phyloP scores from a whole-genome alignment of 2,329 filamentous ascomycete genomes.

The Sporothrix curviconia region DNA sequence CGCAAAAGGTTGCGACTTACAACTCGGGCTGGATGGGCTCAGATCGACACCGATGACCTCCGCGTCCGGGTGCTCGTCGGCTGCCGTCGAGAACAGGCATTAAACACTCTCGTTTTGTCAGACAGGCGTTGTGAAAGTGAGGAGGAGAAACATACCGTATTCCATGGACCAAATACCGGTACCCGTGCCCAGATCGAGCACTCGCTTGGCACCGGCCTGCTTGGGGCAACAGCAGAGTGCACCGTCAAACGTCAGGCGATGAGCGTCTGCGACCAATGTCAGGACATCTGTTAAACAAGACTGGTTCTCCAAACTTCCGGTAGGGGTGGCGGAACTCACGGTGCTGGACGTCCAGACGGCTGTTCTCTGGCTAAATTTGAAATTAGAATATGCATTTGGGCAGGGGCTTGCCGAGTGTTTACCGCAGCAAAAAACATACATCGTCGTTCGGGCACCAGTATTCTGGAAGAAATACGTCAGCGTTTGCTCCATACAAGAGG shows the following conservation, averaged over 20 bases:
- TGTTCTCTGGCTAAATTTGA: slow-evolving; percentile 11
- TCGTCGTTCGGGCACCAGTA: slow-evolving; percentile 19
- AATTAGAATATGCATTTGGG: slow-evolving; percentile 4
- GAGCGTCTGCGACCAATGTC: slow-evolving; percentile 7
- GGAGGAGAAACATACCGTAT: slow-evolving; percentile 14
- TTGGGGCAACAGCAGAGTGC: slow-evolving; percentile 19
- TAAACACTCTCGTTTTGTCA: no score
- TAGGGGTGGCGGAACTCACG: background rate
- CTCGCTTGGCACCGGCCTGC: slow-evolving; percentile 15
- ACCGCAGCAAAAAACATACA: slow-evolving; percentile 1
- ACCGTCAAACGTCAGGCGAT: slow-evolving; percentile 16
- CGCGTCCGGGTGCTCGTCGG: slow-evolving; percentile 20
- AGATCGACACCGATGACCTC: slow-evolving; percentile 21
- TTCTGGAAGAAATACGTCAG: no score
- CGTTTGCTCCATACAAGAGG: no score
- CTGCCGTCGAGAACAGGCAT: no score
- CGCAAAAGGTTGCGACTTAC: background rate
- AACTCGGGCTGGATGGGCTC: slow-evolving; percentile 21
- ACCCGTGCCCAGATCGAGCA: slow-evolving; percentile 21
- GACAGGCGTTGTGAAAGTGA: no score
- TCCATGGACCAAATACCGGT: slow-evolving; percentile 22
- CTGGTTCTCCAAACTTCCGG: no score
- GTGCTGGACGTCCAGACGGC: slow-evolving; percentile 17
- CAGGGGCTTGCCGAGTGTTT: no score
- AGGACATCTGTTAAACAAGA: background rate